Evolutionary conservation across 169 alveolate genomes (phyloP), one percentile per base, ranked within the genome.

Genomic region (Plasmodium gaboni): DNA sequence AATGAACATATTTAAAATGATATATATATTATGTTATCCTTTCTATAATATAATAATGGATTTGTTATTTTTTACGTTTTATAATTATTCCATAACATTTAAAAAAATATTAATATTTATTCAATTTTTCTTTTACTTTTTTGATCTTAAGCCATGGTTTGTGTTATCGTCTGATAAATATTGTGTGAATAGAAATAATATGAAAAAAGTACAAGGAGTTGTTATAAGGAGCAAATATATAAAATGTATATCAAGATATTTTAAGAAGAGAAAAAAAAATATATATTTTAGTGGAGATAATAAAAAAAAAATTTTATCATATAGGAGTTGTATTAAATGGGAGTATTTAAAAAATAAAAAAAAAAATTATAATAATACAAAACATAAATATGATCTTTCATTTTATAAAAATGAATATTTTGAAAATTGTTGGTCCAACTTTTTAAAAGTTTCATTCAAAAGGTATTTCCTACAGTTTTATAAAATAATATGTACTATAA

Each of bases 1-100:
- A 63, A 65, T 78, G 89, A 46, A 65, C 3, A 50, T 78, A 12
- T 78, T 78, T 57, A 63, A 65, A 78, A 65, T 78, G 5, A 65
- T 78, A 2, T 64, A 28, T 12, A 59, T 78, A 0, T n/a, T 78
- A 15, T 64, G 70, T 10, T 50, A 28, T 50, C 89, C 89, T 1
- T 28, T 64, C 13, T 78, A 63, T 51, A 26, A 42, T 48, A 53
- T 50, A 17, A 63, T 78, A 51, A 64, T 78, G 46, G 46, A 78
- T 28, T 78, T 78, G 9, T 15, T 78, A 15, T 78, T 46, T 24
- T 64, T 48, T 42, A 78, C 74, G 6, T 78, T 78, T 78, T 50
- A 64, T 63, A 78, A 78, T 32, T 46, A 42, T 48, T 78, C 71
- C 1, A 65, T 78, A 64, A 48, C 24, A 24, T 51, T 0, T 8